Conservation (phyloP, 1,139 yeast species). For the Meyerozyma carpophila region DNA sequence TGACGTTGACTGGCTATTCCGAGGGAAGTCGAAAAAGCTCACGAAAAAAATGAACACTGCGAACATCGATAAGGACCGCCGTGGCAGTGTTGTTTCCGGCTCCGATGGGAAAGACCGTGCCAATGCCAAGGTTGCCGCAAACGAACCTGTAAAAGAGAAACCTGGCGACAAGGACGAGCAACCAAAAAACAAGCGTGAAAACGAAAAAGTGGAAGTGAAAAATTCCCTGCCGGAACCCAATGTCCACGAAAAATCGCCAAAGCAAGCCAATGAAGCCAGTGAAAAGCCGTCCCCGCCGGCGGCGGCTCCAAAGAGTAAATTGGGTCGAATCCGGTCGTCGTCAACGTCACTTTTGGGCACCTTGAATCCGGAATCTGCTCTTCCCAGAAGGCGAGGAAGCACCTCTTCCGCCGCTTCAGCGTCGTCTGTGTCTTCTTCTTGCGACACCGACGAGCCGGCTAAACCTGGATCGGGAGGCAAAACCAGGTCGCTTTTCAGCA, state of each 20-base stretch:
- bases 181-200: conserved; percentile 1
- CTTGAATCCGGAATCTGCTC: not conserved
- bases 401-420: not conserved
- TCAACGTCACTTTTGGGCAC: conserved; percentile 17
- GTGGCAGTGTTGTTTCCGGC: not conserved
- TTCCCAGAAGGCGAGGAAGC: not conserved
- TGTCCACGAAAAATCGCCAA: conserved; percentile 7
- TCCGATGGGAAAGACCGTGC: not conserved
- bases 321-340: conserved; percentile 28
- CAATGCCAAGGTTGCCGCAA: not conserved
- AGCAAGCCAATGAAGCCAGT: conserved; percentile 2
- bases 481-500: conserved; percentile 43
- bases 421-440: not conserved
- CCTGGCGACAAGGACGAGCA: not conserved
- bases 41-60: conserved; percentile 33
- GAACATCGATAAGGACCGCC: not conserved
- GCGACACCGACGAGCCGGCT: not conserved
- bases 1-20: conserved; percentile 72
- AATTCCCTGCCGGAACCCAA: conserved; percentile 4
- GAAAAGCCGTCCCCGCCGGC: conserved; percentile 17
- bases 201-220: conserved; percentile 8
- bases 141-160: not conserved
- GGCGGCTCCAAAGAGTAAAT: conserved; percentile 12
- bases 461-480: conserved; percentile 10
- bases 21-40: conserved; percentile 58